Evolutionary conservation across 495 filamentous ascomycete species (phyloP), one percentile per base, ranked within the genome.

Genomic region (Podospora didyma): DNA sequence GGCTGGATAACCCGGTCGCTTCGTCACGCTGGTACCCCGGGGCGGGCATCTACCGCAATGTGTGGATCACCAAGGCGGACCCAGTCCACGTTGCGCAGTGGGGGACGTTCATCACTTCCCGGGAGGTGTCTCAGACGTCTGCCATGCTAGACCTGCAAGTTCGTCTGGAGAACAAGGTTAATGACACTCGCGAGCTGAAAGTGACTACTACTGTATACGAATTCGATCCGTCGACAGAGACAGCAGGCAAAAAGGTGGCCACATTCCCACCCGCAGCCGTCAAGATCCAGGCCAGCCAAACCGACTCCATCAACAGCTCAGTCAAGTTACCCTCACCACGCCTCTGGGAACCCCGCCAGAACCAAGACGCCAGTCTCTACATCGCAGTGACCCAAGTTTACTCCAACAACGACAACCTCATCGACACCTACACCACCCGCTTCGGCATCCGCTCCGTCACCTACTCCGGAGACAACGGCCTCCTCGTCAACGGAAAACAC

Each of bases 1-100:
- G 26, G 4, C 57, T 80, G 3, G 76, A 80, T 34, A 77, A 79
- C 50, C 62, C 71, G 3, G 7, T 71, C 1, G 68, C 72, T 16
- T 72, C 68, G n/a, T 79, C 76, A 14, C 73, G 78, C 0, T 80
- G 74, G 75, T 80, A 80, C 49, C 78, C 78, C 4, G 76, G 78
- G 5, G 78, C 67, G 11, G 78, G 76, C 17, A 67, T 80, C 14
- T 80, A 80, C 58, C 70, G 78, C 6, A 77, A 79, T 46, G 62
- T 80, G 4, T 80, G 78, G 78, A 69, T 80, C 14, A 62, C 69
- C 44, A 78, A 73, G 49, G 65, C 72, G 12, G 62, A 71, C 52
- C 63, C 71, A 23, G 57, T 63, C 1, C 76, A 80, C 58, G 72
- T 80, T 2, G 65, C 52, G 5, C 72, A 78, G 35, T 75, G 62